Percentiles rank a stretch among this genome's conserved stretches.
These are phyloP conservation scores for Picea sitchensis DNA, from an alignment of 75 land plant genomes.

Conservation along the genomic window DNA sequence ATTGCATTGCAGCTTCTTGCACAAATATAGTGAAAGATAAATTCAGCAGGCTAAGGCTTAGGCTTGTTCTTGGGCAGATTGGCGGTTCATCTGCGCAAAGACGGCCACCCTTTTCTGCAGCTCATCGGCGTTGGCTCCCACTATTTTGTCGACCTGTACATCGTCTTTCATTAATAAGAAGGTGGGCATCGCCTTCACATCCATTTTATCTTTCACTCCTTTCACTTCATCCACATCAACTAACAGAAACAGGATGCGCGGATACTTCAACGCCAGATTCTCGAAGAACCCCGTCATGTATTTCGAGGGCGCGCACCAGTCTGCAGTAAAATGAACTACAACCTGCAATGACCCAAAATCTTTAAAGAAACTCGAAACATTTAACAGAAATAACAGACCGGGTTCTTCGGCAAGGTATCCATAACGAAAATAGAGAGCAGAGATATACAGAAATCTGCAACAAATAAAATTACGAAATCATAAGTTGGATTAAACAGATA, in stretches of 20 bases:
- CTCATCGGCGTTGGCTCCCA: slow-evolving; percentile 63
- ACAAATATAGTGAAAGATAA: too few species aligned
- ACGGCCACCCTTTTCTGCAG: slow-evolving; percentile 37
- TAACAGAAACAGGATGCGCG: slow-evolving; percentile 33
- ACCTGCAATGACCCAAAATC: slow-evolving; percentile 21
- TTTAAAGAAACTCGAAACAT: not conserved
- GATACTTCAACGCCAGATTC: slow-evolving; percentile 35
- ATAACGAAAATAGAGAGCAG: not conserved
- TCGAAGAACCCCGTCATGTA: slow-evolving; percentile 48
- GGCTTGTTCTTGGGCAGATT: not conserved
- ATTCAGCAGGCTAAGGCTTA: too few species aligned
- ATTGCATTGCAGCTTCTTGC: too few species aligned
- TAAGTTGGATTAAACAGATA: too few species aligned
- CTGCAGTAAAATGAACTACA: slow-evolving; percentile 50
- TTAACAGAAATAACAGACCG: not conserved
- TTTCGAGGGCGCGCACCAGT: slow-evolving; percentile 60
- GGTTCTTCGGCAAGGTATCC: not conserved
- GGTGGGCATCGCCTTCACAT: slow-evolving; percentile 67
- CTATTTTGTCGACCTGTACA: slow-evolving; percentile 21
- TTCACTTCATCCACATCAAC: slow-evolving; percentile 60
- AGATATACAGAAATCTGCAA: slow-evolving; percentile 9
- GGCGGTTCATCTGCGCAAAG: slow-evolving; percentile 6
- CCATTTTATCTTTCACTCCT: slow-evolving; percentile 37
- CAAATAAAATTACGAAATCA: too few species aligned
- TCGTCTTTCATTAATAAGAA: slow-evolving; percentile 29